Evolutionary conservation across 345 rosid species (phyloP).

Genomic region (Eucalyptus tenuipes): DNA sequence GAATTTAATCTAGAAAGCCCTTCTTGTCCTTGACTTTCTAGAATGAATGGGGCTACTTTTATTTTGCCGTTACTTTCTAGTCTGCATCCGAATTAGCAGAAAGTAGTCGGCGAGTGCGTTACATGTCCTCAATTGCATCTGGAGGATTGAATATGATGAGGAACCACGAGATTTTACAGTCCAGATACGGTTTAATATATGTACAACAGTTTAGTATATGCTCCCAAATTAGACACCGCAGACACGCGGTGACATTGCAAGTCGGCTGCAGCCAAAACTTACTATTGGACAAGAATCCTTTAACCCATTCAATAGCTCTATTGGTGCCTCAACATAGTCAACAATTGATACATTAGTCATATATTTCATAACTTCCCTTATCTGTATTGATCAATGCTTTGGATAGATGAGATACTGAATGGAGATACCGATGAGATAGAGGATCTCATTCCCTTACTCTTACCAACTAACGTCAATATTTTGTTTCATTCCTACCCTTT

Average conservation of each 20-base stretch:
- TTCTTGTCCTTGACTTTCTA: neutral
- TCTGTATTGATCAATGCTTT: neutral
- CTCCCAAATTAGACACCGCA: neutral
- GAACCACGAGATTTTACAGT: neutral
- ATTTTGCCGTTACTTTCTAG: neutral
- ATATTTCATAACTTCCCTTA: neutral
- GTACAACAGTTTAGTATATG: neutral
- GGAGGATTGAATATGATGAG: neutral
- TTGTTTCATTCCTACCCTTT: neutral
- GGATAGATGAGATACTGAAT: neutral
- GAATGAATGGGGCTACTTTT: neutral
- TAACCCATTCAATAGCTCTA: neutral
- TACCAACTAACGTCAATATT: neutral
- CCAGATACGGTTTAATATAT: neutral
- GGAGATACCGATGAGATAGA: neutral
- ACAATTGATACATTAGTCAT: neutral
- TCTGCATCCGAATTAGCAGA: neutral
- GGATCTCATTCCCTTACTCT: neutral
- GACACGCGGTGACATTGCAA: fast-evolving
- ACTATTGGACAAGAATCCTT: neutral
- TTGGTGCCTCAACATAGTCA: neutral
- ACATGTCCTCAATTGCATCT: neutral
- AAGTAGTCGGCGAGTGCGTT: neutral
- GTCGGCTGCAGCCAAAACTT: neutral
- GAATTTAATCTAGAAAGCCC: neutral